Evolutionary conservation across 148 eudicot genomes (phyloP), one percentile per base, ranked within the genome.

Genomic region (Rhododendron griersonianum): DNA sequence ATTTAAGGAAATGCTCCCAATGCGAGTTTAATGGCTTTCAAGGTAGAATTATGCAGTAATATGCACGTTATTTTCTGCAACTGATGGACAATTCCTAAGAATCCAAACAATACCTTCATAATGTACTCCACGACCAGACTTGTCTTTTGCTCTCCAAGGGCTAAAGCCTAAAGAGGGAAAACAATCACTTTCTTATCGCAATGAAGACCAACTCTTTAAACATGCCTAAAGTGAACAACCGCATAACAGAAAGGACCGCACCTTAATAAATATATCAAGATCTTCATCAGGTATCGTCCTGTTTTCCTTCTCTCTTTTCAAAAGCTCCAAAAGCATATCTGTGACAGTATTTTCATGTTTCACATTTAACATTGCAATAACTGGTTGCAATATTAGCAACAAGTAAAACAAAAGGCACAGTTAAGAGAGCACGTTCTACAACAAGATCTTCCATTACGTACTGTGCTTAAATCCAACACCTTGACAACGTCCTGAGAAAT

Each of bases 271-370:
- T 80, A 94, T 85, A 86, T 97, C 99, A 83, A 97, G 94, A 89
- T 97, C 96, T 89, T 94, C 95, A 86, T 94, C 99, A 47, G 98
- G 99, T 84, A 91, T 87, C 65, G 92, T 91, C 84, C 91, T 93
- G 30, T 87, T 92, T 74, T 87, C 86, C 85, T 91, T 93, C 86
- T 97, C 99, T 87, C 98, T 89, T 88, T 94, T 91, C 77, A 97
- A 88, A 86, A 97, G 98, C 87, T 97, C 99, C 91, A 89, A 89
- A 85, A 97, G 92, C 98, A 97, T 91, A 82, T 94, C 99, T 97
- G 39, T 23, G 14, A 63, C 84, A 30, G n/a, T 35, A 39, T 35
- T 87, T 74, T 83, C 50, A 81, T 45, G 78, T 71, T 59, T 84
- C 84, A 2, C 23, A 25, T 18, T 57, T 33, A 74, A 83, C 39